phyloP scores from a whole-genome alignment of 2,329 filamentous ascomycete genomes.

The Penicillium sp. region DNA sequence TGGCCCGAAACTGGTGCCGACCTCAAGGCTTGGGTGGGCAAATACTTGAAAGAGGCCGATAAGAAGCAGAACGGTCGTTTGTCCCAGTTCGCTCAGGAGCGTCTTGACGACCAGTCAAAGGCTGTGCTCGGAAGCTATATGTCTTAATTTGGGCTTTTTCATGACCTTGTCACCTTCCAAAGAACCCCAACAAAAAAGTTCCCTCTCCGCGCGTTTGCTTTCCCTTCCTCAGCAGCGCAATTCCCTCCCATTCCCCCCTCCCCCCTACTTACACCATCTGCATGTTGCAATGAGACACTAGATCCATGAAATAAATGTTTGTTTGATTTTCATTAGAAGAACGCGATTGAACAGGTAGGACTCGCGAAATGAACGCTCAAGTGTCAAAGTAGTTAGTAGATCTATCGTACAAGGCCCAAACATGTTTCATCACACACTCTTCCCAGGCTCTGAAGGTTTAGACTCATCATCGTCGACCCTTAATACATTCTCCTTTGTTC shows the following conservation, averaged over 20 bases:
- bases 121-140: slow-evolving; percentile 51
- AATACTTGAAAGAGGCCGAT: slow-evolving; percentile 76
- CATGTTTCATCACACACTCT: neutral
- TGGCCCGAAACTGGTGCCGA: slow-evolving; percentile 83
- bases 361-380: neutral
- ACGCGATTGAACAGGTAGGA: neutral
- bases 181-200: slow-evolving; percentile 3
- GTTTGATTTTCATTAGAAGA: neutral
- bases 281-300: slow-evolving; percentile 15
- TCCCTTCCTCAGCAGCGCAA: neutral
- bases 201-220: neutral
- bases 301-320: slow-evolving; percentile 12
- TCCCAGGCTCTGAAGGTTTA: neutral
- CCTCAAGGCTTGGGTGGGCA: slow-evolving; percentile 76
- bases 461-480: neutral
- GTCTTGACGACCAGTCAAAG: slow-evolving; percentile 63
- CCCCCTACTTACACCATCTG: slow-evolving; percentile 3
- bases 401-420: neutral
- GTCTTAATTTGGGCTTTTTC: slow-evolving; percentile 20
- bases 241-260: neutral
- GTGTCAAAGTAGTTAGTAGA: neutral
- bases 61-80: slow-evolving; percentile 69
- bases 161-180: neutral
- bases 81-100: slow-evolving; percentile 67
- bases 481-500: neutral